Evolutionary conservation across 2,329 filamentous ascomycete genomes (phyloP), one percentile per base, ranked within the genome.

Genomic region (Colletotrichum endophyticum): DNA sequence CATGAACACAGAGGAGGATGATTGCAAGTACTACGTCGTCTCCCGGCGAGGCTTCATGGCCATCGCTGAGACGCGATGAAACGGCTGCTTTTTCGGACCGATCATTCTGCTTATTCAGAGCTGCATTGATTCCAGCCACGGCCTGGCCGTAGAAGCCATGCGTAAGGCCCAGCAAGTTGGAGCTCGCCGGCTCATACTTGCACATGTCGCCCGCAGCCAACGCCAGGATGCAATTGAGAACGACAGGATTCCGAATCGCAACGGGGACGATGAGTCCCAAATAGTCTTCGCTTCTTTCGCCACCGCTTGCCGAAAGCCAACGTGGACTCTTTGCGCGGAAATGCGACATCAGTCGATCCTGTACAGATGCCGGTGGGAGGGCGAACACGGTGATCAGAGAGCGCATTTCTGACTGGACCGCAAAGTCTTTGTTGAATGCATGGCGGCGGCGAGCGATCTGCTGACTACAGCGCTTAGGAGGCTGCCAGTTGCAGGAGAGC

Each of bases 51-150:
- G 3, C 12, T 22, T 7, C n/a, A 22, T 53, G 11, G 11, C n/a
- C n/a, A 22, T 13, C 4, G 11, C 12, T 13, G 6, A 22, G 44
- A 4, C 22, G n/a, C 12, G 44, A 53, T 22, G 44, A 22, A 22
- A 1, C 11, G 0, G n/a, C n/a, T 8, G n/a, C 1, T 13, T 53
- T 13, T 13, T 4, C n/a, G 8, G 44, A 25, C n/a, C 6, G 11
- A 13, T 22, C 44, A 8, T 53, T 22, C 11, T 53, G 44, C n/a
- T 22, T 53, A 53, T 5, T 53, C 44, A 53, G 12, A 13, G n/a
- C n/a, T 53, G 11, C 44, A 5, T 53, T 22, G 6, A 53, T 53
- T 13, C 44, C 44, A 5, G 44, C 44, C 44, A 53, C 44, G 0
- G 44, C 44, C n/a, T 53, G 44, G 6, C 44, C 44, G 6, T 53